Evolutionary conservation across 352 stramenopile genomes (phyloP).

Genomic region (Phytopythium vexans): DNA sequence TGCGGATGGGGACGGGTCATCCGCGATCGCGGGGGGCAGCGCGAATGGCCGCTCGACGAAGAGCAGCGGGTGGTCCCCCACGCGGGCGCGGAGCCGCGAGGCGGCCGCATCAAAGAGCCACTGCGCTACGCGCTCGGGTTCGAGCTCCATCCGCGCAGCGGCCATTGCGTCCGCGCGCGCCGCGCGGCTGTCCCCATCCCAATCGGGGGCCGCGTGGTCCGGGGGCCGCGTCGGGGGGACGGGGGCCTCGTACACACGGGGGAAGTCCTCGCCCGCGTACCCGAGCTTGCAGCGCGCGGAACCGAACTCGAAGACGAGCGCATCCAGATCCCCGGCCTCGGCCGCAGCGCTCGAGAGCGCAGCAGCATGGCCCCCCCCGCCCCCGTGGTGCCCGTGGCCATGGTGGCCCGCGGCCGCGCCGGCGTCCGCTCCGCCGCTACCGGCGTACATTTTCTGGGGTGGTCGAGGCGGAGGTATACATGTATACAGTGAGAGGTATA

Average conservation of each 20-base stretch:
- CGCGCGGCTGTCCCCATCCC: slow-evolving; percentile 9
- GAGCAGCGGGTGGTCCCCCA: slow-evolving; percentile 65
- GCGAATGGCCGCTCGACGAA: slow-evolving; percentile 65
- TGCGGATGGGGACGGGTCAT: not conserved
- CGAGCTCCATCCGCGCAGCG: slow-evolving; percentile 49
- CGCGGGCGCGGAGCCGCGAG: slow-evolving; percentile 40
- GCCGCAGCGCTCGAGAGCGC: slow-evolving; percentile 48
- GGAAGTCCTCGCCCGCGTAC: slow-evolving; percentile 87
- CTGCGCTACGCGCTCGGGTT: slow-evolving; percentile 56
- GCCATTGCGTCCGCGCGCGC: slow-evolving; percentile 4
- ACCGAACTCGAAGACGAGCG: slow-evolving; percentile 79
- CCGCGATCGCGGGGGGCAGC: slow-evolving; percentile 38
- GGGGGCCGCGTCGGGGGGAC: slow-evolving; percentile 12
- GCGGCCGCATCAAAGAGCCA: slow-evolving; percentile 64
- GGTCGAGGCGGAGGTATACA: not conserved
- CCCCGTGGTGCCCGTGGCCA: slow-evolving; percentile 24
- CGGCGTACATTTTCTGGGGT: slow-evolving; percentile 22
- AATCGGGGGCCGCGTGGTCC: slow-evolving; percentile 17
- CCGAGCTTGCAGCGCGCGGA: slow-evolving; percentile 75
- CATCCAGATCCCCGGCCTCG: slow-evolving; percentile 73
- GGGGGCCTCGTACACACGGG: slow-evolving; percentile 62
- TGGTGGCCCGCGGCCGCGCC: not conserved
- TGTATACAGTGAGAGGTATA: not conserved
- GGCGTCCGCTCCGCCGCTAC: slow-evolving; percentile 13
- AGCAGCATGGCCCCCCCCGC: too few relatives aligned